Percentiles rank a stretch among this genome's conserved stretches.
Conservation (phyloP, 352 stramenopile genomes). For the Globisporangium abappressorium region DNA sequence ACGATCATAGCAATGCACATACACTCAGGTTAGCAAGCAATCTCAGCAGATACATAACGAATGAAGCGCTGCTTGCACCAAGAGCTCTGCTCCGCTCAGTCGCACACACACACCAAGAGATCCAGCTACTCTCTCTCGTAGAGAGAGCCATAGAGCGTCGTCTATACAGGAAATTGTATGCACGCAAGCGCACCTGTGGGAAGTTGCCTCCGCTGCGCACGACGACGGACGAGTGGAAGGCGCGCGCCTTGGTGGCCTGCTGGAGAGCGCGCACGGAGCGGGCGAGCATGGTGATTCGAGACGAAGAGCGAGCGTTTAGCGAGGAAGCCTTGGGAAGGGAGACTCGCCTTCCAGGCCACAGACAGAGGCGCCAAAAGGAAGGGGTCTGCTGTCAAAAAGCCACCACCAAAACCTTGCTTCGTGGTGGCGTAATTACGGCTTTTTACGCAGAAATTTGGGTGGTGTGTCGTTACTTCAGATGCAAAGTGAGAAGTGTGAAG, state of each 20-base stretch:
- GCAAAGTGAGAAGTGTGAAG: background rate
- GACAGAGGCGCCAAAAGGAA: background rate
- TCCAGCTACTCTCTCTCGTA: background rate
- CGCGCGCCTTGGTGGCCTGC: constrained; percentile 22
- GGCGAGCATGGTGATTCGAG: constrained; percentile 44
- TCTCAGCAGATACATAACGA: background rate
- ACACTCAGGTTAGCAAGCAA: background rate
- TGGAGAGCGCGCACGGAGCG: constrained; percentile 49
- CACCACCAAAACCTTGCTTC: constrained; percentile 12
- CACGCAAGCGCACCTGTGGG: constrained; percentile 18
- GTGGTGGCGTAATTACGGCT: constrained; percentile 11
- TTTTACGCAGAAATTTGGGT: constrained; percentile 10
- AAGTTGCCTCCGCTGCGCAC: constrained; percentile 32
- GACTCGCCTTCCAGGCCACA: constrained; percentile 13
- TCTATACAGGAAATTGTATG: background rate
- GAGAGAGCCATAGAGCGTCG: background rate
- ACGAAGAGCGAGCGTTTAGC: background rate
- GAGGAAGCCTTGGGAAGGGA: constrained; percentile 8
- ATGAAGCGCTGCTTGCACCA: background rate
- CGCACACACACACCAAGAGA: background rate
- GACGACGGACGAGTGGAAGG: constrained; percentile 52
- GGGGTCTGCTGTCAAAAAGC: constrained; percentile 6
- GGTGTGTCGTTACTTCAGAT: constrained; percentile 15
- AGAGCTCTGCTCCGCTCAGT: background rate
- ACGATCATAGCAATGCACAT: background rate